Conservation (phyloP, 352 stramenopile genomes). For the Salisapilia sapeloensis region DNA sequence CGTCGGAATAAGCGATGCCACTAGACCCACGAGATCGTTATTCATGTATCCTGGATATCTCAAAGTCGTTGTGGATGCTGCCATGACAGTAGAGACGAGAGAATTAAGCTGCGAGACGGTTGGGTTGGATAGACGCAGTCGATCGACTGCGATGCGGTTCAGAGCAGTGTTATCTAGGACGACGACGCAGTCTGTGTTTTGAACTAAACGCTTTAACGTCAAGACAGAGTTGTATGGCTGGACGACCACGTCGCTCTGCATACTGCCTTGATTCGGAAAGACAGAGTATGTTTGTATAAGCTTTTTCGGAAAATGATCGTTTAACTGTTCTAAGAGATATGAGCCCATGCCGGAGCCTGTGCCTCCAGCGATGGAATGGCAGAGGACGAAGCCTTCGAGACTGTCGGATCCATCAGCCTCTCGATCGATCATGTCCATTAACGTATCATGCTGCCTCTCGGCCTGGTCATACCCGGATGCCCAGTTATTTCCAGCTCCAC, state of each 20-base stretch:
- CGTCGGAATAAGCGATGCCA: constrained; percentile 96
- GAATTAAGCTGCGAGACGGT: constrained; percentile 95
- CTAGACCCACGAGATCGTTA: constrained; percentile 98
- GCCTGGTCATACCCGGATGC: constrained; percentile 84
- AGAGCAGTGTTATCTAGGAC: constrained; percentile 99
- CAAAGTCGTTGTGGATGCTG: constrained; percentile 95
- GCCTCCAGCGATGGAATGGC: constrained; percentile 97
- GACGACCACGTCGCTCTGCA: constrained; percentile 95
- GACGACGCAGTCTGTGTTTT: constrained; percentile 98
- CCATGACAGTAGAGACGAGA: constrained; percentile 98
- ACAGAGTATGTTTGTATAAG: constrained; percentile 99
- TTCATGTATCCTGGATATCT: constrained; percentile 98
- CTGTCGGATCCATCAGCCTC: constrained; percentile 92
- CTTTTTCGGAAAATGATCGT: constrained; percentile 99
- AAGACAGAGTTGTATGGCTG: constrained; percentile 99
- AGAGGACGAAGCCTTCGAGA: constrained; percentile 96
- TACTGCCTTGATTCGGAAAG: constrained; percentile 90
- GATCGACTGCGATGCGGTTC: constrained; percentile 92
- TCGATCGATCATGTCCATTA: constrained; percentile 99
- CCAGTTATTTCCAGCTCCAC: constrained; percentile 89
- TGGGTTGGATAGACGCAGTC: constrained; percentile 92
- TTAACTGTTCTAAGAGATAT: constrained; percentile 97
- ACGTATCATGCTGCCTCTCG: constrained; percentile 89
- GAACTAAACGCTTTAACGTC: constrained; percentile 94
- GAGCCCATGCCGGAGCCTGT: constrained; percentile 98